Percentiles rank a stretch among this genome's conserved stretches.
These are phyloP conservation scores for Cryphonectria carpinicola DNA, from an alignment of 2,329 filamentous ascomycete species.

Conservation along the genomic window DNA sequence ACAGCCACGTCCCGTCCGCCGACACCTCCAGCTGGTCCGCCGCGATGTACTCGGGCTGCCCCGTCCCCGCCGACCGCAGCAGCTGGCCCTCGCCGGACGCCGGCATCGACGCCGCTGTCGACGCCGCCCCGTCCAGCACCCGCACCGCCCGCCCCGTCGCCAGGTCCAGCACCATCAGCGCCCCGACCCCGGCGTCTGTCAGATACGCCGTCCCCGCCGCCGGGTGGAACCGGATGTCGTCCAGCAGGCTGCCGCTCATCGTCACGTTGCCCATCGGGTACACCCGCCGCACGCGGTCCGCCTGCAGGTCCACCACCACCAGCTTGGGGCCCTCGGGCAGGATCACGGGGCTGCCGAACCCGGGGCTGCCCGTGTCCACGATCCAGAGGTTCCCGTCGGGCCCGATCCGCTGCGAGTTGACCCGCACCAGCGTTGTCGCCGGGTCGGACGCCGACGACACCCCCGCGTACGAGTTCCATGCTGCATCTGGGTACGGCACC, in stretches of 20 bases:
- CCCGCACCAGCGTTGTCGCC: conserved; percentile 13
- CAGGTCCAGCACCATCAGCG: conserved; percentile 26
- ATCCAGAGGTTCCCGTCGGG: conserved; percentile 23
- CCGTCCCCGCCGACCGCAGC: conserved; percentile 1
- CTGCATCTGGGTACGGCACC: conserved; percentile 18
- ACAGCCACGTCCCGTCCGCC: conserved; percentile 19
- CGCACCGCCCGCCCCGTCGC: conserved; percentile 19
- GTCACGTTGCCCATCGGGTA: conserved; percentile 27
- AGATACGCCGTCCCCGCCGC: conserved; percentile 20
- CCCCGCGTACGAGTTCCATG: conserved; percentile 26
- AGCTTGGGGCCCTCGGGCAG: conserved; percentile 27
- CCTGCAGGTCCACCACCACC: conserved; percentile 21
- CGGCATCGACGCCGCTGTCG: conserved; percentile 20
- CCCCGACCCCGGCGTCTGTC: conserved; percentile 25
- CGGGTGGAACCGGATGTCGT: conserved; percentile 23
- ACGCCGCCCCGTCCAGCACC: conserved; percentile 23
- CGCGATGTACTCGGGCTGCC: conserved; percentile 1
- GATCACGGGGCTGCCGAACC: conserved; percentile 21
- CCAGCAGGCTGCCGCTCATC: conserved; percentile 15
- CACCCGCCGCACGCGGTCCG: conserved; percentile 15
- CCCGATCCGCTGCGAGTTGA: conserved; percentile 22
- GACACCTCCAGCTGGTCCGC: conserved; percentile 29
- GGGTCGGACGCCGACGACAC: conserved; percentile 8
- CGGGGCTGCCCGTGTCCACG: conserved; percentile 26
- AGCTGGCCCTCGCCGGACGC: conserved; percentile 17